phyloP scores from a whole-genome alignment of 257 asterid genomes.

The Ehretia macrophylla region DNA sequence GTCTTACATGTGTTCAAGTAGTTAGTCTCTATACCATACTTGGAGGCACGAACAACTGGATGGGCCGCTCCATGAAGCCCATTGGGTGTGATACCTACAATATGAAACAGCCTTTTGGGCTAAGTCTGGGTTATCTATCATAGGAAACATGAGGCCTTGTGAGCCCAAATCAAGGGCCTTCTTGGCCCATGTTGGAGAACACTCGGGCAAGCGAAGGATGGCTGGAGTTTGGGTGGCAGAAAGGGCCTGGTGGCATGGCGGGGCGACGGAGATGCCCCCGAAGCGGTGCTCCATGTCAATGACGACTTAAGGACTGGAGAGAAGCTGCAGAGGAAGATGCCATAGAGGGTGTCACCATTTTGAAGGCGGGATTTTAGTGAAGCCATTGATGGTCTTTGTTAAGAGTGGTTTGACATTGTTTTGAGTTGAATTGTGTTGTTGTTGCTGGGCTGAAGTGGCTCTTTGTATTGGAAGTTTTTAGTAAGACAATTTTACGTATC shows the following conservation, averaged over 20 bases:
- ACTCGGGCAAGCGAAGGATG: constrained; percentile 15
- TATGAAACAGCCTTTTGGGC: constrained; percentile 9
- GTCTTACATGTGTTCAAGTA: constrained; percentile 9
- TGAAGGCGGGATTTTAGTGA: constrained; percentile 15
- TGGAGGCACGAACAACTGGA: constrained; percentile 12
- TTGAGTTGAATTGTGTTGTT: not conserved
- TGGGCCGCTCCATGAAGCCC: constrained; percentile 16
- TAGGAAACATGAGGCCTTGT: constrained; percentile 15
- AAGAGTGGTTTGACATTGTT: not conserved
- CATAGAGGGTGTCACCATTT: constrained; percentile 16
- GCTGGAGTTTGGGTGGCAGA: constrained; percentile 13
- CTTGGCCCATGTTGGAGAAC: constrained; percentile 17
- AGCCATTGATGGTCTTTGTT: not conserved
- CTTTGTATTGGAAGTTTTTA: too few relatives aligned
- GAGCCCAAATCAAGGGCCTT: constrained; percentile 20
- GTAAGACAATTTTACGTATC: too few relatives aligned
- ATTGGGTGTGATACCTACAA: constrained; percentile 8
- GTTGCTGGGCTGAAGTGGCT: not conserved
- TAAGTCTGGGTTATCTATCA: constrained; percentile 2
- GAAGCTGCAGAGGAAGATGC: constrained; percentile 16
- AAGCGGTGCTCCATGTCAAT: constrained; percentile 19
- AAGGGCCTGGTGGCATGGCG: constrained; percentile 18
- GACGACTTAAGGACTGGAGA: constrained; percentile 4
- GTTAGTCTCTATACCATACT: constrained; percentile 8
- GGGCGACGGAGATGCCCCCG: constrained; percentile 11